Base-by-base conservation (phyloP, 1,284 basidiomycete species). In the Thecaphora frezii region DNA sequence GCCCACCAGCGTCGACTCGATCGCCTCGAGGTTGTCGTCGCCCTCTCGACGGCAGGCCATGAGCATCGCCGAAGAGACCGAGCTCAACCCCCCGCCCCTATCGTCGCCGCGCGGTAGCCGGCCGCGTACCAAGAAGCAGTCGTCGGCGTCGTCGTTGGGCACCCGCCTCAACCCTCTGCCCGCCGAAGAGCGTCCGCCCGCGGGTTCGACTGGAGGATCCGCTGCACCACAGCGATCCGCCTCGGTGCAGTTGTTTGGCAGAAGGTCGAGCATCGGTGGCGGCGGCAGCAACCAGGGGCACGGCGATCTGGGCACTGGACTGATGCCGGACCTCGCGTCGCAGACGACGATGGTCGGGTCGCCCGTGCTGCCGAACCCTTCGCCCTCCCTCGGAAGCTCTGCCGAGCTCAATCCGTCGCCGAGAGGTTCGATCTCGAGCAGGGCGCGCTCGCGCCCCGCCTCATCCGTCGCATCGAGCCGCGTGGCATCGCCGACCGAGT, bases 321-420 rank as follows among this genome's bases (percentile, higher is more conserved):
- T 58, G 8, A 52, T 49, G 39, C 47, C 38, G 12, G 47, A 39
- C 43, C 14, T 28, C n/a, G 2, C 8, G 7, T 25, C 24, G 16
- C 23, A 44, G n/a, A 44, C 19, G 24, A 8, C 24, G 5, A 18
- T 44, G 9, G 26, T 33, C 3, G 37, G 24, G 9, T 49, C 47
- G 13, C 39, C 40, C 5, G 25, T 39, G 50, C 26, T 24, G 38
- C 23, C 2, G 48, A 39, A 21, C 53, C 48, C 59, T 0, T 63
- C 65, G 19, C 65, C 65, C 25, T 54, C 56, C 25, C 53, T 67
- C 56, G 56, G 55, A 1, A 63, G 64, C 46, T 60, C 61, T 30
- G 50, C 61, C 24, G 59, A 66, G 28, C 64, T 66, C 22, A 59
- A 62, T n/a, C 33, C 33, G 3, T 62, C 64, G 36, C 59, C 64